Conservation (phyloP, 306 rosid species). For the Mucuna pruriens region DNA sequence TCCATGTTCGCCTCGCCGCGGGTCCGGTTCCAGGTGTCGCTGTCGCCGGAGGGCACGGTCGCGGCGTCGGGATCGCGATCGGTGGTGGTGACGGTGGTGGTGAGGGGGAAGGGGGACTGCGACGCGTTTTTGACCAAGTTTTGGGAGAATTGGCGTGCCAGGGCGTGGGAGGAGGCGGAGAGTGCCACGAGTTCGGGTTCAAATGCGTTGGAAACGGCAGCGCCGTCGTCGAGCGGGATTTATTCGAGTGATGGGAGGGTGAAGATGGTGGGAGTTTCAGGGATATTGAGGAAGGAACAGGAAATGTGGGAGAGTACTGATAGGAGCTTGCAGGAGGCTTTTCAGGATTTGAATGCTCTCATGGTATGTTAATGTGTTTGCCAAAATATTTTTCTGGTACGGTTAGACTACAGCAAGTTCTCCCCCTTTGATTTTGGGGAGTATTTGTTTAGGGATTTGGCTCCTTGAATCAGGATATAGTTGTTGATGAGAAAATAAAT, state of each 20-base stretch:
- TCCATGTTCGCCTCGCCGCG: slow-evolving; percentile 83
- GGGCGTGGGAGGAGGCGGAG: slow-evolving; percentile 76
- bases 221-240: slow-evolving; percentile 51
- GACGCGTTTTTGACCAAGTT: slow-evolving; percentile 74
- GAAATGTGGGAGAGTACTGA: slow-evolving; percentile 99
- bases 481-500: background rate
- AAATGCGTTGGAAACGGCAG: background rate
- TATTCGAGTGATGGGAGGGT: slow-evolving; percentile 82
- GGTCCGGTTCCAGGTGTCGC: slow-evolving; percentile 80
- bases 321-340: slow-evolving; percentile 94
- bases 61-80: slow-evolving; percentile 44
- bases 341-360: slow-evolving; percentile 97
- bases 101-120: slow-evolving; percentile 84
- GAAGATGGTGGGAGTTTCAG: slow-evolving; percentile 95
- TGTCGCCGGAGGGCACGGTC: slow-evolving; percentile 52
- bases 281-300: slow-evolving; percentile 96
- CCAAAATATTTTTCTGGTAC: background rate
- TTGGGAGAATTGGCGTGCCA: slow-evolving; percentile 84
- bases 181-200: slow-evolving; percentile 40
- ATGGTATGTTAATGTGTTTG: slow-evolving; percentile 64
- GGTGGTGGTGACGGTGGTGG: slow-evolving; percentile 64
- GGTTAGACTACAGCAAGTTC: background rate
- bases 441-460: background rate
- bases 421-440: background rate
- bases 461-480: background rate